These are phyloP conservation scores for Serendipita sp. DNA, from an alignment of 768 basidiomycete species.

Conservation along the genomic window DNA sequence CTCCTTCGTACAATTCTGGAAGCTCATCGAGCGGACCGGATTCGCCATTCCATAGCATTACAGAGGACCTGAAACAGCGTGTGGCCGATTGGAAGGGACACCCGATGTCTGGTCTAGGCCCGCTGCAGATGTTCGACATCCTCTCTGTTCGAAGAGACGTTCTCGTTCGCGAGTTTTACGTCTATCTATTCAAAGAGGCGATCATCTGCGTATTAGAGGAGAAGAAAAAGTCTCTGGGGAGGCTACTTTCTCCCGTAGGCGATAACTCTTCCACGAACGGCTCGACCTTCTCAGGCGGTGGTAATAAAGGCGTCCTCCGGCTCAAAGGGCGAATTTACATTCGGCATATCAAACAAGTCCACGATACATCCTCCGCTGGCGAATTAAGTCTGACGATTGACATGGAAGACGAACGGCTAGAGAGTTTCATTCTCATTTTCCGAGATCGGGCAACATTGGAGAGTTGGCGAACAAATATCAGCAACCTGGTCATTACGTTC, in stretches of 20 bases:
- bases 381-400: constrained; percentile 92
- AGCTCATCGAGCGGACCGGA: neutral
- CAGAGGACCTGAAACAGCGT: constrained; percentile 74
- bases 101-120: constrained; percentile 63
- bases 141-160: constrained; percentile 76
- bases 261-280: constrained; percentile 35
- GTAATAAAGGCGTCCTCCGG: constrained; percentile 54
- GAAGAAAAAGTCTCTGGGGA: constrained; percentile 66
- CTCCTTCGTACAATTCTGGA: constrained; percentile 3
- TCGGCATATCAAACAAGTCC: constrained; percentile 80
- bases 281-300: constrained; percentile 24
- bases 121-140: constrained; percentile 82
- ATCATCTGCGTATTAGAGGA: constrained; percentile 98
- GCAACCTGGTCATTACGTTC: constrained; percentile 54
- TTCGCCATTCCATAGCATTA: constrained; percentile 66
- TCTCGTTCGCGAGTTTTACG: constrained; percentile 84
- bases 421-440: constrained; percentile 93
- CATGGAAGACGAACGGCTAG: constrained; percentile 89
- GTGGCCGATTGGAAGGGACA: constrained; percentile 97
- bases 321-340: constrained; percentile 94
- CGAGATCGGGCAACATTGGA: constrained; percentile 79
- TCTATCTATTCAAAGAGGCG: constrained; percentile 94
- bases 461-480: constrained; percentile 74
- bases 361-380: constrained; percentile 55
- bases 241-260: constrained; percentile 40